Evolutionary conservation across 305 asterid species (phyloP).

Genomic region (Fraxinus dipetala): DNA sequence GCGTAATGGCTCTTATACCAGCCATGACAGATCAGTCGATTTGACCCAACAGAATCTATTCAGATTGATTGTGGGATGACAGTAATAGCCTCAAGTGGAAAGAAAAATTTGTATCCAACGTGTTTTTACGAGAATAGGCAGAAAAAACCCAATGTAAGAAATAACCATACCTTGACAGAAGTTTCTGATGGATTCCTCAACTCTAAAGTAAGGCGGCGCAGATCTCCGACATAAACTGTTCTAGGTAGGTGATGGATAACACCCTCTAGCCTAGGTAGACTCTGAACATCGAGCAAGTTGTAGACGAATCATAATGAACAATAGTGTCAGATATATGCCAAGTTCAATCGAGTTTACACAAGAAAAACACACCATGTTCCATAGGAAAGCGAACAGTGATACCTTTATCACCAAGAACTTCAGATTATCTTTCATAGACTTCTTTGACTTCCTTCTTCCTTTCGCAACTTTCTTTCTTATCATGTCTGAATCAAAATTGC

Average conservation of each 20-base stretch:
- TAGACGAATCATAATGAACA: constrained; percentile 14
- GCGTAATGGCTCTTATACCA: background rate
- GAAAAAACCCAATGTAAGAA: constrained; percentile 1
- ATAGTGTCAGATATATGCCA: constrained; percentile 11
- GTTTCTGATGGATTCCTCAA: constrained; percentile 74
- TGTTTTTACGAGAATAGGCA: constrained; percentile 9
- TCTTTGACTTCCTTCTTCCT: constrained; percentile 57
- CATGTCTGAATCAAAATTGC: constrained; percentile 63
- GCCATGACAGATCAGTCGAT: background rate
- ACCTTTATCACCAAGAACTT: constrained; percentile 90
- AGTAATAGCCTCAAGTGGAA: background rate
- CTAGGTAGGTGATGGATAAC: constrained; percentile 57
- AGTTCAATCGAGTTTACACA: constrained; percentile 15
- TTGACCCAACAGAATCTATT: background rate
- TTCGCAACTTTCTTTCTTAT: constrained; percentile 50
- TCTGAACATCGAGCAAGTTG: constrained; percentile 51
- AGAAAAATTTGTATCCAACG: constrained; percentile 8
- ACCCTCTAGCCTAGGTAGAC: constrained; percentile 89
- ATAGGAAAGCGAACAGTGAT: constrained; percentile 19
- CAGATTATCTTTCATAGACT: constrained; percentile 50
- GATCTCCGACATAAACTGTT: constrained; percentile 78
- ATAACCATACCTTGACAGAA: constrained; percentile 67
- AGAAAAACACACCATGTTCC: constrained; percentile 16
- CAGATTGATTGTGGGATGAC: background rate
- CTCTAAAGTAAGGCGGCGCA: constrained; percentile 72